Percentiles rank a stretch among this genome's conserved stretches.
Conservation (phyloP, 2,329 filamentous ascomycete genomes). For the Nothophaeocryptopus gaeumannii region DNA sequence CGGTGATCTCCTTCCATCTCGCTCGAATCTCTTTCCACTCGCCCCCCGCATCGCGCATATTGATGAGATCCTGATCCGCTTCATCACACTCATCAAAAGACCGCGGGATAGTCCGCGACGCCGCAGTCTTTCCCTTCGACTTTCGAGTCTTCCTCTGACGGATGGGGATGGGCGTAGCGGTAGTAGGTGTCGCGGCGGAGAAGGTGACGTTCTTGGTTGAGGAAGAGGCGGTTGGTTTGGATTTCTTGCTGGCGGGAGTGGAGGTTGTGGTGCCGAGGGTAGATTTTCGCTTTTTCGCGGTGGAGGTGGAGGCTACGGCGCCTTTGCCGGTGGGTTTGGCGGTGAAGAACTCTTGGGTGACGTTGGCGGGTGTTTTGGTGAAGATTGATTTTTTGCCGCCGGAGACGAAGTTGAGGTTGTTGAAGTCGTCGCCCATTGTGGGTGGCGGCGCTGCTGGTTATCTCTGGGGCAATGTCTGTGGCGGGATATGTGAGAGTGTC, state of each 20-base stretch:
- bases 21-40: slow-evolving; percentile 30
- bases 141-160: slow-evolving; percentile 11
- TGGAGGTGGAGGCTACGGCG: not conserved
- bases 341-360: slow-evolving; percentile 14
- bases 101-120: slow-evolving; percentile 19
- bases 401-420: slow-evolving; percentile 17
- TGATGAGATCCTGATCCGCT: slow-evolving; percentile 30
- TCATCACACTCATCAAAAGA: slow-evolving; percentile 30
- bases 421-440: slow-evolving; percentile 1
- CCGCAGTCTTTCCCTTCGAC: slow-evolving; percentile 10
- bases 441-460: not conserved
- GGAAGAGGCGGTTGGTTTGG: not conserved
- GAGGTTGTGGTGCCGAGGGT: slow-evolving; percentile 1
- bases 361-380: slow-evolving; percentile 24
- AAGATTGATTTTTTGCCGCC: slow-evolving; percentile 14
- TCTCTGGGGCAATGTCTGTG: too few relatives aligned
- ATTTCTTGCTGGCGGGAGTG: slow-evolving; percentile 8
- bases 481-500: too few relatives aligned
- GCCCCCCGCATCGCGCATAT: slow-evolving; percentile 26
- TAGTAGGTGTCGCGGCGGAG: not conserved
- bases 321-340: slow-evolving; percentile 1
- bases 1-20: slow-evolving; percentile 32
- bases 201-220: not conserved
- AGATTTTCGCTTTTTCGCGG: slow-evolving; percentile 15
- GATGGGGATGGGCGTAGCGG: not conserved